Conservation (phyloP, 1,139 yeast species). For the Taphrina betulina region DNA sequence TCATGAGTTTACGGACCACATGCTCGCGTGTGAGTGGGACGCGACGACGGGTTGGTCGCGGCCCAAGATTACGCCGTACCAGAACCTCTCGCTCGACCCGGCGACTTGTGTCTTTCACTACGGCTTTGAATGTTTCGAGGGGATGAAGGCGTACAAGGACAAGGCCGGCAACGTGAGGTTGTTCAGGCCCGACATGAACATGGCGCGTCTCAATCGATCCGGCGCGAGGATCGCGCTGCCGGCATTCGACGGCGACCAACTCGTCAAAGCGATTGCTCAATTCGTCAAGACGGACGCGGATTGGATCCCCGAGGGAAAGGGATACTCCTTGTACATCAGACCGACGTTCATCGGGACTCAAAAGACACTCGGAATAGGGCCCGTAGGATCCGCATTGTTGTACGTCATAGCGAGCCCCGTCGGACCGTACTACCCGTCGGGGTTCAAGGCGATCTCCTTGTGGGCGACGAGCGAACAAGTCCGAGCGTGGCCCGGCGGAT, state of each 20-base stretch:
- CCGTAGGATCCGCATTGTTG: slow-evolving; percentile 76
- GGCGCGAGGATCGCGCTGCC: slow-evolving; percentile 88
- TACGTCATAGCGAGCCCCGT: slow-evolving; percentile 91
- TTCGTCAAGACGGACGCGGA: slow-evolving; percentile 69
- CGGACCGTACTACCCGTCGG: slow-evolving; percentile 85
- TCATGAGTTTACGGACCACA: slow-evolving; percentile 84
- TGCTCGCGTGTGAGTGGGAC: slow-evolving; percentile 85
- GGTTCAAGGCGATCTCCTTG: slow-evolving; percentile 87
- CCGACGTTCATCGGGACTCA: slow-evolving; percentile 95
- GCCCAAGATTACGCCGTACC: slow-evolving; percentile 85
- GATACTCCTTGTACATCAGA: slow-evolving; percentile 87
- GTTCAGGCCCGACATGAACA: slow-evolving; percentile 88
- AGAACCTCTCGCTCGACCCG: slow-evolving; percentile 73
- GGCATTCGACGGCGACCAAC: slow-evolving; percentile 72
- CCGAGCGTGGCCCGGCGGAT: slow-evolving; percentile 99
- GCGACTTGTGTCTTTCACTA: slow-evolving; percentile 88
- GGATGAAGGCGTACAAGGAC: slow-evolving; percentile 80
- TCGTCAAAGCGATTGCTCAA: slow-evolving; percentile 70
- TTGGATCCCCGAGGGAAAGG: slow-evolving; percentile 78
- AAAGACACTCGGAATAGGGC: slow-evolving; percentile 75
- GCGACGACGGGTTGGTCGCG: slow-evolving; percentile 74
- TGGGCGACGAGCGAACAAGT: slow-evolving; percentile 95
- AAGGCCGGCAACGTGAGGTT: slow-evolving; percentile 65
- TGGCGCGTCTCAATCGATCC: slow-evolving; percentile 84
- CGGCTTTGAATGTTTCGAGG: slow-evolving; percentile 93